These are phyloP conservation scores for Tulasnella sp. DNA, from an alignment of 768 basidiomycete species.

Conservation along the genomic window DNA sequence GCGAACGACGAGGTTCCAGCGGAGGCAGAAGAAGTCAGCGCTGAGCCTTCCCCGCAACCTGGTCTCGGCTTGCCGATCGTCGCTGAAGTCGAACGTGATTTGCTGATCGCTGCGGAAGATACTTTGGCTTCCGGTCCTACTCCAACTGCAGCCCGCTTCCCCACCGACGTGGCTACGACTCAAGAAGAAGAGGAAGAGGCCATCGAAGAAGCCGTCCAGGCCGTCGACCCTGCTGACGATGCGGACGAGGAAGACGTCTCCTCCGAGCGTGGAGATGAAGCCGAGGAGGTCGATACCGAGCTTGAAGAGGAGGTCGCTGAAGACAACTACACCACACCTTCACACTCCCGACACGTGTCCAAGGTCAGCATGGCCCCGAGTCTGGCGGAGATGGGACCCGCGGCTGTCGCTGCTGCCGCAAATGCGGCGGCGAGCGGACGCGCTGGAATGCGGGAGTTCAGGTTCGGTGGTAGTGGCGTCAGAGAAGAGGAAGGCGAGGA, in stretches of 20 bases:
- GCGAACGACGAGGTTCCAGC: slow-evolving; percentile 27
- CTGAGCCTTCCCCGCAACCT: slow-evolving; percentile 40
- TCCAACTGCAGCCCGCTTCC: slow-evolving; percentile 7
- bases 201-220: slow-evolving; percentile 5
- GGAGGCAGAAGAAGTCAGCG: slow-evolving; percentile 34
- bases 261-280: not conserved
- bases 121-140: not conserved
- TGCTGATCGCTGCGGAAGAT: not conserved
- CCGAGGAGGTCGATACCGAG: slow-evolving; percentile 7
- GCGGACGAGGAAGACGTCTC: slow-evolving; percentile 23
- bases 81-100: not conserved
- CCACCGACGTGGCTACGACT: not conserved
- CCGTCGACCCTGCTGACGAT: slow-evolving; percentile 28
- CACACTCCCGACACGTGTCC: slow-evolving; percentile 20
- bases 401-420: not conserved
- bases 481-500: slow-evolving; percentile 1
- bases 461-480: slow-evolving; percentile 2
- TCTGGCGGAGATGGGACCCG: slow-evolving; percentile 10
- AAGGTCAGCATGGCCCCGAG: slow-evolving; percentile 16
- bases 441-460: slow-evolving; percentile 6
- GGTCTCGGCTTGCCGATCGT: slow-evolving; percentile 1
- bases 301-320: slow-evolving; percentile 24
- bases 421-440: not conserved
- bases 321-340: slow-evolving; percentile 20
- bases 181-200: not conserved